phyloP scores from a whole-genome alignment of 441 rosid species.

The Bruguiera hainesii region DNA sequence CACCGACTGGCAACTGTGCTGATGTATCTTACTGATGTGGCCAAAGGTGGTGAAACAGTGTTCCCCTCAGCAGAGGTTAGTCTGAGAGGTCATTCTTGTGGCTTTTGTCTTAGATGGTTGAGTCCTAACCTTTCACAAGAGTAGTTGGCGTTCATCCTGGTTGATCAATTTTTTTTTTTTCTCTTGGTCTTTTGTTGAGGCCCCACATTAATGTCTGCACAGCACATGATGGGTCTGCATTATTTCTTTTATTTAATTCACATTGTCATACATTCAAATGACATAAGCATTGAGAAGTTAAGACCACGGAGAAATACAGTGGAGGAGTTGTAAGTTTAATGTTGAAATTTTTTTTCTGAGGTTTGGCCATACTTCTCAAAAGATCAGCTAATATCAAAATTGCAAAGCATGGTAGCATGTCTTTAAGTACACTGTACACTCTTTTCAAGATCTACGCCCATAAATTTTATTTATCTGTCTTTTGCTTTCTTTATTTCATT shows the following conservation, averaged over 20 bases:
- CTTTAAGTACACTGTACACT: too few species aligned
- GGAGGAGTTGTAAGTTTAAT: background rate
- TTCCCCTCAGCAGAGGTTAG: slow-evolving; percentile 87
- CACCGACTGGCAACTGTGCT: slow-evolving; percentile 88
- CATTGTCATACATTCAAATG: background rate
- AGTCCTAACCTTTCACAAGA: background rate
- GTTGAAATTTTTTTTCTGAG: background rate
- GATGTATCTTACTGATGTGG: slow-evolving; percentile 84
- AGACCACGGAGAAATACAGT: background rate
- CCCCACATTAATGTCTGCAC: background rate
- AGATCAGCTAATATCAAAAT: background rate
- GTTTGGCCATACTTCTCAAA: background rate
- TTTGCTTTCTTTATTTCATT: too few species aligned
- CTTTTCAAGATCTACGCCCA: too few species aligned
- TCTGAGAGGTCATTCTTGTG: slow-evolving; percentile 5
- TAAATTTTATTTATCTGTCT: too few species aligned
- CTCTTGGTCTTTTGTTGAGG: background rate
- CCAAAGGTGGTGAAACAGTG: slow-evolving; percentile 92
- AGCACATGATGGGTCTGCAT: background rate
- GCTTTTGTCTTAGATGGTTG: slow-evolving; percentile 5
- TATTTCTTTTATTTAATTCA: background rate
- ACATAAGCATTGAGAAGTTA: background rate
- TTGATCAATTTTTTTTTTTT: slow-evolving; percentile 2
- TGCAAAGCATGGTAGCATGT: background rate
- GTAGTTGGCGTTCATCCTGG: background rate